A percentile compares a stretch with the other conserved stretches of the same genome.
Evolutionary conservation across 345 rosid genomes (phyloP).

Genomic region (Bretschneidera sinensis): DNA sequence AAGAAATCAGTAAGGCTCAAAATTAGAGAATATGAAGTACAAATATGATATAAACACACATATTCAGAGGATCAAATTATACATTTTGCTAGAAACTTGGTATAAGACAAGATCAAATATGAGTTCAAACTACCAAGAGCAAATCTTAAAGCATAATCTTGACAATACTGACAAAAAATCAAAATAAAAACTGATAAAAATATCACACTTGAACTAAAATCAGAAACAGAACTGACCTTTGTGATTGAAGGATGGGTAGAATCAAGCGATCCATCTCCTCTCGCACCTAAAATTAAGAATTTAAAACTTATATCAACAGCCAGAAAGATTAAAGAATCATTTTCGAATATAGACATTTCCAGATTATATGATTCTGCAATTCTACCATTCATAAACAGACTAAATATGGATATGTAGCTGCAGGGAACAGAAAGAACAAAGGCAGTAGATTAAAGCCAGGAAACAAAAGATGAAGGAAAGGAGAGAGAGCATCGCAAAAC

Average conservation of each 20-base stretch:
- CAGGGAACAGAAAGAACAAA: background rate
- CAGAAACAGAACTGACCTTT: constrained; percentile 29
- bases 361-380: background rate
- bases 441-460: constrained; percentile 5
- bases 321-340: background rate
- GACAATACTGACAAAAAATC: background rate
- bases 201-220: too few species aligned
- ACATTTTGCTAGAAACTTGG: background rate
- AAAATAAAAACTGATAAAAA: background rate
- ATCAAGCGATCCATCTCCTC: constrained; percentile 37
- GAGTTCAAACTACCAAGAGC: too few species aligned
- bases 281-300: constrained; percentile 29
- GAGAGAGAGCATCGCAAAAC: too few species aligned
- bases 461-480: too few species aligned
- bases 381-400: background rate
- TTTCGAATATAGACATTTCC: background rate
- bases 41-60: background rate
- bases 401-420: background rate
- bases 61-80: background rate
- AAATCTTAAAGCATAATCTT: too few species aligned
- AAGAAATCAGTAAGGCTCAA: too few species aligned
- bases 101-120: background rate
- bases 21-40: too few species aligned
- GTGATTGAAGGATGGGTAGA: constrained; percentile 11
- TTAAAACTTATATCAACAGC: background rate